phyloP scores from a whole-genome alignment of 768 basidiomycete species.

The Lanmaoa pseudosensibilis region DNA sequence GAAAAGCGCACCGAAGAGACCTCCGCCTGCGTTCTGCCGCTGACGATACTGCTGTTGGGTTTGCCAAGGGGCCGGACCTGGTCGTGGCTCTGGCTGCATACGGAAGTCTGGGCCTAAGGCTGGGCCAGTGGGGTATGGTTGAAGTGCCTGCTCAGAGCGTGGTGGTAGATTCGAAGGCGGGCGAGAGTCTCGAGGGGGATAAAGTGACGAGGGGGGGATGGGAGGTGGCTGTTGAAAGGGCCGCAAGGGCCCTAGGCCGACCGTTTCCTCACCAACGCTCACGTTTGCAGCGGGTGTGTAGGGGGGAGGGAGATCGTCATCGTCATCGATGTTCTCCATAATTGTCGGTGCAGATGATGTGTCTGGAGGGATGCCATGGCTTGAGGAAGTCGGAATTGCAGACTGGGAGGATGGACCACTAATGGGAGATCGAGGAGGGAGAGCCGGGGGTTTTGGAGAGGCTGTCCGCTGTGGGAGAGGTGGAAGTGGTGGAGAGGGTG shows the following conservation, averaged over 20 bases:
- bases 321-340: conserved; percentile 31
- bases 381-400: neutral
- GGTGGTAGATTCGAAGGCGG: neutral
- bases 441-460: neutral
- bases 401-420: neutral
- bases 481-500: conserved; percentile 9
- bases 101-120: conserved; percentile 6
- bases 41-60: conserved; percentile 18
- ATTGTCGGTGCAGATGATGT: neutral
- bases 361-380: neutral
- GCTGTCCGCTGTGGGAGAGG: conserved; percentile 1
- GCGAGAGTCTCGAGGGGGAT: neutral
- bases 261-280: conserved; percentile 52
- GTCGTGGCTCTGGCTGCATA: conserved; percentile 16
- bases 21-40: conserved; percentile 20
- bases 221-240: conserved; percentile 55
- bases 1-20: conserved; percentile 28
- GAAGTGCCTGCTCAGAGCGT: neutral
- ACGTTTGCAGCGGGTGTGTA: conserved; percentile 61
- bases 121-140: neutral
- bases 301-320: conserved; percentile 55
- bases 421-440: conserved; percentile 1
- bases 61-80: conserved; percentile 22
- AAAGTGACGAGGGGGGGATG: conserved; percentile 1
- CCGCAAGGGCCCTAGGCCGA: conserved; percentile 61